These are phyloP conservation scores for Aspergillus egyptiacus DNA, from an alignment of 495 filamentous ascomycete genomes.

Conservation along the genomic window DNA sequence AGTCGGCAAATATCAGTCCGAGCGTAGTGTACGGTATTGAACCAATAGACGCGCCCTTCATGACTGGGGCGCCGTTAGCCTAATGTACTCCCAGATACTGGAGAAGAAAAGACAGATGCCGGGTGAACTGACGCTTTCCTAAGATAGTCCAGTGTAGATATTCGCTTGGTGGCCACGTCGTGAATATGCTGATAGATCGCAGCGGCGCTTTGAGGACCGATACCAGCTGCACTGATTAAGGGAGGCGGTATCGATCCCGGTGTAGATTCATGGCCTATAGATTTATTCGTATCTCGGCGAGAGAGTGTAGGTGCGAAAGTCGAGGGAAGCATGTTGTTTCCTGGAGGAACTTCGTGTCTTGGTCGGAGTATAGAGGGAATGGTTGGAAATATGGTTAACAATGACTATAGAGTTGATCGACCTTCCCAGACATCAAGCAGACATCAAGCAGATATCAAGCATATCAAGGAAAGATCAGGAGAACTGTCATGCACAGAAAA, in stretches of 20 bases:
- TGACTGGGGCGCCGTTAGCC: constrained; percentile 49
- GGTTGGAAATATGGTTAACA: neutral
- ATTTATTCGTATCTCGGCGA: constrained; percentile 37
- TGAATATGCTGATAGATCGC: constrained; percentile 78
- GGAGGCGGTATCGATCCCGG: constrained; percentile 25
- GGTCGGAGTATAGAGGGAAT: neutral
- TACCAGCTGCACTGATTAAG: constrained; percentile 29
- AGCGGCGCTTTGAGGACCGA: constrained; percentile 57
- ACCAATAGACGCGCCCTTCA: constrained; percentile 94
- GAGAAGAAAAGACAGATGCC: neutral
- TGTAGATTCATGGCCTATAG: constrained; percentile 26
- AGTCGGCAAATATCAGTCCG: constrained; percentile 72
- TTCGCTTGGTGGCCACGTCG: constrained; percentile 83
- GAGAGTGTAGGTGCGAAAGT: constrained; percentile 31
- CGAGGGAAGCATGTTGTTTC: constrained; percentile 31
- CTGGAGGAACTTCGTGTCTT: neutral
- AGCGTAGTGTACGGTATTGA: constrained; percentile 89
- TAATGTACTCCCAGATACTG: neutral
- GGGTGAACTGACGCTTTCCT: constrained; percentile 68
- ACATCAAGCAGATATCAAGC: too few relatives aligned
- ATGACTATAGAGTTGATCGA: too few relatives aligned
- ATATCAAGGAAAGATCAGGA: too few relatives aligned
- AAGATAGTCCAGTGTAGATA: constrained; percentile 92
- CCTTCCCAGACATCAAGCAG: too few relatives aligned
- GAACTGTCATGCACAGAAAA: too few relatives aligned